These are phyloP conservation scores for Taphrina deformans DNA, from an alignment of 1,139 yeast genomes.

Conservation along the genomic window DNA sequence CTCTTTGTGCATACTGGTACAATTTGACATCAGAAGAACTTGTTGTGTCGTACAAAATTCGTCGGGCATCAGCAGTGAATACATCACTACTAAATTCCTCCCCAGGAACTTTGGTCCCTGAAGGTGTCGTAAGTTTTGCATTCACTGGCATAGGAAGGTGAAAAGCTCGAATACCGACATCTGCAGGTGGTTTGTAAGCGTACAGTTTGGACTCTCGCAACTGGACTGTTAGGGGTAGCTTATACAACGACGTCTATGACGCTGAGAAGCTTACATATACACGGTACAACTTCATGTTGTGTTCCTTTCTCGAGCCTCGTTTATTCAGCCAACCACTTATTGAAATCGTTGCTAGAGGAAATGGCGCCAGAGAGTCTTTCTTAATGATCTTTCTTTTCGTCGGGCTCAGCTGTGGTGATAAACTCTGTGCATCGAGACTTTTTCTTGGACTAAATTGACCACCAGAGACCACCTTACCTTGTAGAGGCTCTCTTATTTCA, in stretches of 20 bases:
- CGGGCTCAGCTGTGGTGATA: slow-evolving; percentile 1
- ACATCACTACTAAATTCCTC: background rate
- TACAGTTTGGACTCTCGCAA: slow-evolving; percentile 27
- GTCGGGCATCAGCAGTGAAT: background rate
- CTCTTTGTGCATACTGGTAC: background rate
- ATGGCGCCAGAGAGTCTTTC: background rate
- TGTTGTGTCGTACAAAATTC: background rate
- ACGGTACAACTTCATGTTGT: slow-evolving; percentile 17
- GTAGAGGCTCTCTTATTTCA: background rate
- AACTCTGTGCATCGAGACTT: background rate
- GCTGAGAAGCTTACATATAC: slow-evolving; percentile 6
- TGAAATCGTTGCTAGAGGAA: background rate
- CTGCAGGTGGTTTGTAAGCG: slow-evolving; percentile 27
- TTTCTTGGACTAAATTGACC: background rate
- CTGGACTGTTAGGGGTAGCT: background rate
- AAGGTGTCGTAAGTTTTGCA: background rate
- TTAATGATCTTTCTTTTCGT: background rate
- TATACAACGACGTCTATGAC: background rate
- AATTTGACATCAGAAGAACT: background rate
- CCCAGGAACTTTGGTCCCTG: background rate
- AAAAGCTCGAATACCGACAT: slow-evolving; percentile 4
- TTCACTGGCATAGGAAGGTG: background rate
- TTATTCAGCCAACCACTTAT: slow-evolving; percentile 21
- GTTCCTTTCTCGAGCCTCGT: slow-evolving; percentile 6
- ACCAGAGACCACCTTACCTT: background rate